These are phyloP conservation scores for Lichtheimia ramosa DNA, from an alignment of 371 early-diverging fungal genomes.

Conservation along the genomic window DNA sequence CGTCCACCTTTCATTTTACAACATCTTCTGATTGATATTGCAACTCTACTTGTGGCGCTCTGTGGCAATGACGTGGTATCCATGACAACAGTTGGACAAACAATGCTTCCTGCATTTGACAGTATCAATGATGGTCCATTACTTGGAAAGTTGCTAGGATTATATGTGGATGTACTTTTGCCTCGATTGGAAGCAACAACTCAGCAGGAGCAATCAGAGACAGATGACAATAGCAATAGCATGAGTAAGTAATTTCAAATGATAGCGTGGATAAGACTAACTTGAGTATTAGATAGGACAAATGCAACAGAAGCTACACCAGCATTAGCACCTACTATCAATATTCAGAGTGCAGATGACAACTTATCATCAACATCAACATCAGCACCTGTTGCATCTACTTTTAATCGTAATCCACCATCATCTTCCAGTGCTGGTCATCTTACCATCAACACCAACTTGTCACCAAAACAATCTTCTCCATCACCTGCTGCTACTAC, in stretches of 20 bases:
- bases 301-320: background rate
- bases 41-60: slow-evolving; percentile 29
- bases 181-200: slow-evolving; percentile 30
- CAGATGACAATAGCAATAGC: background rate
- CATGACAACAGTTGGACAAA: slow-evolving; percentile 33
- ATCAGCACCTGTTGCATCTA: too few species aligned
- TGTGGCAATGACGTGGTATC: slow-evolving; percentile 26
- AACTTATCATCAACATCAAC: background rate
- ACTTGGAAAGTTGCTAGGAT: slow-evolving; percentile 30
- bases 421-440: slow-evolving; percentile 8
- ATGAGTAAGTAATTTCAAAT: too few species aligned
- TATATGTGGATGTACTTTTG: slow-evolving; percentile 40
- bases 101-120: slow-evolving; percentile 47
- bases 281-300: background rate
- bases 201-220: background rate
- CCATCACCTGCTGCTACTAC: slow-evolving; percentile 14
- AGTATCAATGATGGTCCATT: slow-evolving; percentile 33
- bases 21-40: slow-evolving; percentile 54
- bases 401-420: slow-evolving; percentile 6
- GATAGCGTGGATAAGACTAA: too few species aligned
- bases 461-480: slow-evolving; percentile 1
- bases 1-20: slow-evolving; percentile 58
- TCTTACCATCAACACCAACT: slow-evolving; percentile 47
- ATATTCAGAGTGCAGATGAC: slow-evolving; percentile 38
- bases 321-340: slow-evolving; percentile 35